A percentile compares a stretch with the other conserved stretches of the same genome.
Conservation (phyloP, 257 asterid species). For the Solanum tarapatanum region DNA sequence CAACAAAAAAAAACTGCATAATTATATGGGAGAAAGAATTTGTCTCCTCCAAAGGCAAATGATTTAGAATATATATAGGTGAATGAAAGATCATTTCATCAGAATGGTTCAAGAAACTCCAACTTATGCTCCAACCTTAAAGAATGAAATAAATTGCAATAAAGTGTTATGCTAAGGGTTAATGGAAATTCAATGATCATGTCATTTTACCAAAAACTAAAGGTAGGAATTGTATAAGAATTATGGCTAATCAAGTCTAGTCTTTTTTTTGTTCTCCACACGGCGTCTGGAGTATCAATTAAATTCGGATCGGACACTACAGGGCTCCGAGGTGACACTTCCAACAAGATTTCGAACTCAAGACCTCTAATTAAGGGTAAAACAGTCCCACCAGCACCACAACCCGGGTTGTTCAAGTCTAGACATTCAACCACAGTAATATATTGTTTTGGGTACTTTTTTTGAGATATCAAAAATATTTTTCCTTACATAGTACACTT, state of each 20-base stretch:
- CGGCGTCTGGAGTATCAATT: too few relatives aligned
- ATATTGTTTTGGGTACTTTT: neutral
- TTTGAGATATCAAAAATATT: neutral
- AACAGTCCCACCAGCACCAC: too few relatives aligned
- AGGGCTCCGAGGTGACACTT: too few relatives aligned
- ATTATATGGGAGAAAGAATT: neutral
- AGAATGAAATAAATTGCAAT: neutral
- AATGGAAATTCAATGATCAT: neutral
- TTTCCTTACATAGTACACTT: neutral
- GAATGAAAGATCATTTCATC: neutral
- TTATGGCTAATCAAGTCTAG: neutral
- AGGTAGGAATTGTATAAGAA: neutral
- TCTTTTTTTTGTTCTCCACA: too few relatives aligned
- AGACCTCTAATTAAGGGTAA: too few relatives aligned
- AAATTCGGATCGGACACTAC: too few relatives aligned
- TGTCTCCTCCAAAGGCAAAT: neutral
- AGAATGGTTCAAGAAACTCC: neutral
- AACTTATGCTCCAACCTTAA: neutral
- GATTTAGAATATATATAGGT: neutral
- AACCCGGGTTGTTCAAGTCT: neutral
- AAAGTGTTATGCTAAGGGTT: neutral
- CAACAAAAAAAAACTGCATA: neutral
- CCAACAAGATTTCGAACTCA: too few relatives aligned
- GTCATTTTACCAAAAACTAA: neutral
- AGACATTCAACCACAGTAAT: neutral